Evolutionary conservation across 805 yeast species (phyloP), one percentile per base, ranked within the genome.

Genomic region (Ogataea glucozyma): DNA sequence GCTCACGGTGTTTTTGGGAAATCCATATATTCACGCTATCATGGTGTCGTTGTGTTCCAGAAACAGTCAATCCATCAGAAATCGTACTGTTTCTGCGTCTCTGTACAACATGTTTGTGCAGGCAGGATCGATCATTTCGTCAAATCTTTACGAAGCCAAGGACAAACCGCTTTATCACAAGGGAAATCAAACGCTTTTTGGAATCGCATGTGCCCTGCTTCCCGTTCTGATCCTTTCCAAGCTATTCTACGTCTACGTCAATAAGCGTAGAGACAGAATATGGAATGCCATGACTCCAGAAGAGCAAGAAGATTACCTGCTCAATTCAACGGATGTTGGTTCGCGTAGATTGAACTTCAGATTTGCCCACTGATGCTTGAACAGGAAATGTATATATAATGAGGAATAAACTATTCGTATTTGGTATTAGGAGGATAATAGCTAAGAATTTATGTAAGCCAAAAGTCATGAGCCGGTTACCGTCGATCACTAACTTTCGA

Each of bases 71-170:
- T 70, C 83, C 1, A 84, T 83, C 20, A 63, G 82, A n/a, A 66
- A 78, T 2, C 67, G 90, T 51, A 76, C 88, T 0, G 79, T 83
- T 4, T 72, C 83, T 11, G 78, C 87, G 0, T 80, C 88, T 0
- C 44, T 83, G 35, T 81, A 77, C 55, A 84, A 83, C 53, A 80
- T 82, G 70, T 74, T 71, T 57, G 78, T 77, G 1, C 89, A 84
- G 56, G 66, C 78, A 0, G 83, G 80, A 1, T 60, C 67, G 14
- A 78, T 84, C 37, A 64, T 75, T 8, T 65, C 79, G 3, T 65
- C 80, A 6, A 76, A 82, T 52, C 70, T 84, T 6, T 84, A 83
- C 60, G 61, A 81, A 36, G 57, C 58, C 1, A 73, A 70, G 31
- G 90, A 84, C 55, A 65, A 65, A 31, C 90, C 90, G 1, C 54